Conservation (phyloP, 306 rosid species). For the Datisca glomerata region DNA sequence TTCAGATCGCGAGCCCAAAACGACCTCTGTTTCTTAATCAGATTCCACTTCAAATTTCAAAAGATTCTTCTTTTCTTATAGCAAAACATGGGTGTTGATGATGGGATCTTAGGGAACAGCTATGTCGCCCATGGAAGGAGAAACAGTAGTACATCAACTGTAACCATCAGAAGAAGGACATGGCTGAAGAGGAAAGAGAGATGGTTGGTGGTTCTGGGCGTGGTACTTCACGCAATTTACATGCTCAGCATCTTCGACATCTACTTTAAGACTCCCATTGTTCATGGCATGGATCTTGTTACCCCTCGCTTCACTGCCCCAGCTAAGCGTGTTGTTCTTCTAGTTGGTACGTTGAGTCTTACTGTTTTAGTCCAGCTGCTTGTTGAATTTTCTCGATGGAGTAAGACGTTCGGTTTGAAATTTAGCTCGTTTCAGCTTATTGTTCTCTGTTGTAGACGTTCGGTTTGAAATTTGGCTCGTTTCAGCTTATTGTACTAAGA, state of each 20-base stretch:
- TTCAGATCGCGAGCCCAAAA: too few species aligned
- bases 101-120: slow-evolving; percentile 43
- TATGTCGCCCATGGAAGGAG: slow-evolving; percentile 2
- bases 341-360: slow-evolving; percentile 45
- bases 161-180: slow-evolving; percentile 16
- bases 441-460: too few species aligned
- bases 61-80: too few species aligned
- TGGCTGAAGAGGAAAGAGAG: slow-evolving; percentile 54
- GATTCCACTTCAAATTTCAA: too few species aligned
- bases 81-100: slow-evolving; percentile 4
- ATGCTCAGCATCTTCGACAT: slow-evolving; percentile 91
- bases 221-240: slow-evolving; percentile 71
- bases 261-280: slow-evolving; percentile 78
- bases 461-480: too few species aligned
- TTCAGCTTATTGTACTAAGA: too few species aligned
- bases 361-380: slow-evolving; percentile 17
- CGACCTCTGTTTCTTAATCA: too few species aligned
- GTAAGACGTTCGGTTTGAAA: too few species aligned
- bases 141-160: slow-evolving; percentile 4
- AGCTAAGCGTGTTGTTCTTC: slow-evolving; percentile 65
- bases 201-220: slow-evolving; percentile 71
- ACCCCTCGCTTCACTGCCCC: slow-evolving; percentile 68
- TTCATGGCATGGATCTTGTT: slow-evolving; percentile 64
- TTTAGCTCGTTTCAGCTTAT: too few species aligned
- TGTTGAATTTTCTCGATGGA: slow-evolving; percentile 12